These are phyloP conservation scores for Ceratocystis colombiana DNA, from an alignment of 2,329 filamentous ascomycete genomes.

Conservation along the genomic window DNA sequence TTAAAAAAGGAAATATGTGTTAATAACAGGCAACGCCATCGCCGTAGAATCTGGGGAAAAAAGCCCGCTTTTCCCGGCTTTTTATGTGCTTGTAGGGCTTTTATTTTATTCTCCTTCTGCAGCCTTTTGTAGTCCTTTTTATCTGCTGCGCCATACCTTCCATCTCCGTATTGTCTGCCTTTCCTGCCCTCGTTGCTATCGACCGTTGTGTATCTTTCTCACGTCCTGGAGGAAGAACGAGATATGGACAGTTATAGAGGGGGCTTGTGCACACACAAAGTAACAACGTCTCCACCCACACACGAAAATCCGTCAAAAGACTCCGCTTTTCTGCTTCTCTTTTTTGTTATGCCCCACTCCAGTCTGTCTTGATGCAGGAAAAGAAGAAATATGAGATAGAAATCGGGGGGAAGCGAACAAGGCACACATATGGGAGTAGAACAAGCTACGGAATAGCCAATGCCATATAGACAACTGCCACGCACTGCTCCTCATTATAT, in stretches of 20 bases:
- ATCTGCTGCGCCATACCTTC: too few relatives aligned
- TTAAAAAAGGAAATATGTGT: slow-evolving; percentile 2
- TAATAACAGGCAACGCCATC: background rate
- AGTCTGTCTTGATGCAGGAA: background rate
- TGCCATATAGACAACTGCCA: too few relatives aligned
- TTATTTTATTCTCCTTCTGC: background rate
- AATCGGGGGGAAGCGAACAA: background rate
- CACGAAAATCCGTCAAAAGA: background rate
- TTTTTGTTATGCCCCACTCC: slow-evolving; percentile 5
- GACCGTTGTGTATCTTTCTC: too few relatives aligned
- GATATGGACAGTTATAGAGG: background rate
- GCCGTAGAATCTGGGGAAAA: slow-evolving; percentile 9
- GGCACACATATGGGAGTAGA: background rate
- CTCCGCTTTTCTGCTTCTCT: background rate
- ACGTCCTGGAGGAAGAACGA: background rate
- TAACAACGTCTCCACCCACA: slow-evolving; percentile 11
- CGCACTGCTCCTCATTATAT: too few relatives aligned
- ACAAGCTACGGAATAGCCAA: background rate
- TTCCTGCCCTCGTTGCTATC: too few relatives aligned
- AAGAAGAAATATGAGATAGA: background rate
- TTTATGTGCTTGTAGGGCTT: background rate
- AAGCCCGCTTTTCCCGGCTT: background rate
- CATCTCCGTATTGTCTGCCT: too few relatives aligned
- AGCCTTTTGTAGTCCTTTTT: too few relatives aligned
- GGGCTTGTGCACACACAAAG: slow-evolving; percentile 9